Conservation (phyloP, 2,329 filamentous ascomycete genomes). For the Microascus cirrosus region DNA sequence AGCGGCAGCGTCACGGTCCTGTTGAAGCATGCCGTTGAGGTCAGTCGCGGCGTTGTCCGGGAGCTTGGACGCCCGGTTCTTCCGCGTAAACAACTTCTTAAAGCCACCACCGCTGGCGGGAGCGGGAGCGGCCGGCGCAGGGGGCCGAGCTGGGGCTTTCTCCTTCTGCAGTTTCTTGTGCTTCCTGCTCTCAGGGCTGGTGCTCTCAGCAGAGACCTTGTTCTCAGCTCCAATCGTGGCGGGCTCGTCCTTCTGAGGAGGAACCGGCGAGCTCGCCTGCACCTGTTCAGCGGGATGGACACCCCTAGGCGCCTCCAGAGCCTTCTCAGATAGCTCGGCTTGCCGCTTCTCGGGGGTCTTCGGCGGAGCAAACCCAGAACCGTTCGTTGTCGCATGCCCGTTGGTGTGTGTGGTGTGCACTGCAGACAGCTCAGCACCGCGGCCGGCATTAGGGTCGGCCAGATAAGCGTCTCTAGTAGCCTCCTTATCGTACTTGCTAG, state of each 20-base stretch:
- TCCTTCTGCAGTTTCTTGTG: conserved; percentile 46
- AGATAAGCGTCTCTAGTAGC: conserved; percentile 79
- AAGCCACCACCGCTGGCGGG: conserved; percentile 31
- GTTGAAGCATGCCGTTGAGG: conserved; percentile 37
- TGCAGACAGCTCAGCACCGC: conserved; percentile 41
- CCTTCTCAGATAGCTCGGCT: conserved; percentile 22
- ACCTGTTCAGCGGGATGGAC: conserved; percentile 23
- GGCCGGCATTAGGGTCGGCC: conserved; percentile 60
- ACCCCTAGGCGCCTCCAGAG: conserved; percentile 19
- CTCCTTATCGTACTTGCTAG: conserved; percentile 87
- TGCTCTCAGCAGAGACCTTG: conserved; percentile 2
- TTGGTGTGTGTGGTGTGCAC: conserved; percentile 10
- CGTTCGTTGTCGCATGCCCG: conserved; percentile 4
- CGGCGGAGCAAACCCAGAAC: not conserved
- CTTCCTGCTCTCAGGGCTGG: conserved; percentile 34
- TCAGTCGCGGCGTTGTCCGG: conserved; percentile 41
- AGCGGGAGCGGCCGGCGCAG: conserved; percentile 11
- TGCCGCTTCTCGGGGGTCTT: conserved; percentile 2
- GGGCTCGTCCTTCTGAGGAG: conserved; percentile 17
- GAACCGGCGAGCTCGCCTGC: conserved; percentile 22
- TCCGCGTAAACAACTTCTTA: conserved; percentile 55
- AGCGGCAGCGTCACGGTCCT: conserved; percentile 17
- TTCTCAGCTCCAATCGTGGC: not conserved
- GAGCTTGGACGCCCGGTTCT: conserved; percentile 46
- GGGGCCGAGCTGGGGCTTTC: conserved; percentile 14